A percentile compares a stretch with the other conserved stretches of the same genome.
These are phyloP conservation scores for Vigna hirtella DNA, from an alignment of 306 rosid species.

Conservation along the genomic window DNA sequence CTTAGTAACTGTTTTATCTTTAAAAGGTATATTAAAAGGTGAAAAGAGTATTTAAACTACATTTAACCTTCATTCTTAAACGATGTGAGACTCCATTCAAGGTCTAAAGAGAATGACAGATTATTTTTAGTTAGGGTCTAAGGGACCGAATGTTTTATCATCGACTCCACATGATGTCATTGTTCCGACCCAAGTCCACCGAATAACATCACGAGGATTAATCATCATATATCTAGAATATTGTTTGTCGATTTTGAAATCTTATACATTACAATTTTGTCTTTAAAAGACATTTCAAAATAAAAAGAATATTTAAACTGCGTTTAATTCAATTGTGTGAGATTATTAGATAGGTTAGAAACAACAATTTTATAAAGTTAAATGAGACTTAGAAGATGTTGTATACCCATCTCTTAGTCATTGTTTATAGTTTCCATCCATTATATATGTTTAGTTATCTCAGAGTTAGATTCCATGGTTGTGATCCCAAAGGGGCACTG, in stretches of 20 bases:
- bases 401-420: too few species aligned
- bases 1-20: fast-evolving
- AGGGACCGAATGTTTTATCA: too few species aligned
- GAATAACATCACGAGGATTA: too few species aligned
- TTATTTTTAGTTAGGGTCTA: fast-evolving
- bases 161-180: too few species aligned
- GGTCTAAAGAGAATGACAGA: too few species aligned
- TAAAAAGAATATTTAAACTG: too few species aligned
- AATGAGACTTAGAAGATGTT: too few species aligned
- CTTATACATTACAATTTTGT: too few species aligned
- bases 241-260: too few species aligned
- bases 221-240: too few species aligned
- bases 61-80: fast-evolving
- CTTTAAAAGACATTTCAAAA: fast-evolving
- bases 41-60: fast-evolving
- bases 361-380: too few species aligned
- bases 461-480: conserved; percentile 36
- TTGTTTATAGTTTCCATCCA: neutral
- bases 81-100: too few species aligned
- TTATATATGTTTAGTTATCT: neutral
- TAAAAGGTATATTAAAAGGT: fast-evolving
- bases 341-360: fast-evolving
- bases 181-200: fast-evolving
- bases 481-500: conserved; percentile 43
- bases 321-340: fast-evolving